Conservation (phyloP, 2,329 filamentous ascomycete species). For the Coniella vitis region DNA sequence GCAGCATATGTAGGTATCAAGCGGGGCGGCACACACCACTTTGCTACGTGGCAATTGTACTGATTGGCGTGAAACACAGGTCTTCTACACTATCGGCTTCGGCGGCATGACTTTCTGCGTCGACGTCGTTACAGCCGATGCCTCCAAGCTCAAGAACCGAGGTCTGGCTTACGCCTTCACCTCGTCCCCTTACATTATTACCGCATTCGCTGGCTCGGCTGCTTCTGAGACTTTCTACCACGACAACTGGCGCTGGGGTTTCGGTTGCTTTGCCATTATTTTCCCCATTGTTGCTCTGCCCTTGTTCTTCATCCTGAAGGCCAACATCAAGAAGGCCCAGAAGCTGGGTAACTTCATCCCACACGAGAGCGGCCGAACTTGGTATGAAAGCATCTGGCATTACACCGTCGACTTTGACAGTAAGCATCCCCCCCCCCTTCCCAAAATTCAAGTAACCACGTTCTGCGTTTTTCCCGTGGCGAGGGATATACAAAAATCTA, state of each 20-base stretch:
- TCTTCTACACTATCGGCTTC: constrained; percentile 56
- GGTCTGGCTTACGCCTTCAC: constrained; percentile 56
- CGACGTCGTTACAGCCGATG: constrained; percentile 59
- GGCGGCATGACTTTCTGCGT: constrained; percentile 53
- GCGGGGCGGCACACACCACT: not conserved
- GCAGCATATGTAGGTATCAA: constrained; percentile 25
- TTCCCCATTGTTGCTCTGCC: constrained; percentile 51
- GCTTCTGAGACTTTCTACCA: constrained; percentile 46
- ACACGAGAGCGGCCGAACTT: constrained; percentile 36
- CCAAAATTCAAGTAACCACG: too few species aligned
- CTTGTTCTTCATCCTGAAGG: constrained; percentile 46
- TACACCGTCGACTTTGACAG: constrained; percentile 52
- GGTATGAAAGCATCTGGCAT: constrained; percentile 39
- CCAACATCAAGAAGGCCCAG: constrained; percentile 53
- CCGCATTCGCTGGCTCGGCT: constrained; percentile 52
- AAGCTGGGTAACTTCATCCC: constrained; percentile 35
- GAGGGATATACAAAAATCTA: not conserved
- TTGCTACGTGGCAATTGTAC: constrained; percentile 8
- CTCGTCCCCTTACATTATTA: constrained; percentile 55
- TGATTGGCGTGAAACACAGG: constrained; percentile 27
- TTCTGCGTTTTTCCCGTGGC: too few species aligned
- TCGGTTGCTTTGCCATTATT: constrained; percentile 54
- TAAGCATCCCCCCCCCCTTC: constrained; percentile 18
- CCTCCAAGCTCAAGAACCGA: constrained; percentile 56
- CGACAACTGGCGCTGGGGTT: constrained; percentile 56